Evolutionary conservation across 768 basidiomycete genomes (phyloP).

Genomic region (Auricularia sp.): DNA sequence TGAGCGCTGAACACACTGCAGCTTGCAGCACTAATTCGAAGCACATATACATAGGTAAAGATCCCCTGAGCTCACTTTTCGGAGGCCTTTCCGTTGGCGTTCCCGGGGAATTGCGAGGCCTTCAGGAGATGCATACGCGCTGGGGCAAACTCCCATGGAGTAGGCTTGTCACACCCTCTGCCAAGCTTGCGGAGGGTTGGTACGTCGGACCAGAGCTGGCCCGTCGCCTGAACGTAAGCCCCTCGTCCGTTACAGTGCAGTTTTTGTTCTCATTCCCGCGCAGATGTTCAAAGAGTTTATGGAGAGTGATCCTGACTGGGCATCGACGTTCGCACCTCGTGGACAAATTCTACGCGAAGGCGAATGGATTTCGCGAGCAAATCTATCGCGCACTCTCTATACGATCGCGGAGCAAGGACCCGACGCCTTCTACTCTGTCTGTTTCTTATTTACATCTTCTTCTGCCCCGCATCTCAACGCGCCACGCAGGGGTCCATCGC

Average conservation of each 20-base stretch:
- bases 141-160: conserved; percentile 82
- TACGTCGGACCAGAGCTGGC: conserved; percentile 68
- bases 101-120: conserved; percentile 83
- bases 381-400: conserved; percentile 68
- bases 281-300: conserved; percentile 31
- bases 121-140: conserved; percentile 70
- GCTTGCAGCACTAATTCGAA: not conserved
- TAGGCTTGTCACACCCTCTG: conserved; percentile 63
- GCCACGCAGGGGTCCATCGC: conserved; percentile 63
- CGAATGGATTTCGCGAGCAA: conserved; percentile 58
- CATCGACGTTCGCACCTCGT: conserved; percentile 68
- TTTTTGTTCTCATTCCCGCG: conserved; percentile 22
- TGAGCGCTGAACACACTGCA: not conserved
- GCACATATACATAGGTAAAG: conserved; percentile 12
- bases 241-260: conserved; percentile 17
- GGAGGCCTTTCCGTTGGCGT: conserved; percentile 87
- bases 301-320: conserved; percentile 64
- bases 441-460: conserved; percentile 12
- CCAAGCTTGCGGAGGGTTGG: conserved; percentile 71
- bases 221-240: conserved; percentile 54
- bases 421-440: conserved; percentile 71
- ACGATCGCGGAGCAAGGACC: conserved; percentile 68
- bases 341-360: conserved; percentile 66
- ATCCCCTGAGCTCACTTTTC: conserved; percentile 42
- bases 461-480: not conserved